Percentiles rank a stretch among this genome's conserved stretches.
Conservation (phyloP, 805 yeast species). For the Wickerhamomyces subpelliculosus region DNA sequence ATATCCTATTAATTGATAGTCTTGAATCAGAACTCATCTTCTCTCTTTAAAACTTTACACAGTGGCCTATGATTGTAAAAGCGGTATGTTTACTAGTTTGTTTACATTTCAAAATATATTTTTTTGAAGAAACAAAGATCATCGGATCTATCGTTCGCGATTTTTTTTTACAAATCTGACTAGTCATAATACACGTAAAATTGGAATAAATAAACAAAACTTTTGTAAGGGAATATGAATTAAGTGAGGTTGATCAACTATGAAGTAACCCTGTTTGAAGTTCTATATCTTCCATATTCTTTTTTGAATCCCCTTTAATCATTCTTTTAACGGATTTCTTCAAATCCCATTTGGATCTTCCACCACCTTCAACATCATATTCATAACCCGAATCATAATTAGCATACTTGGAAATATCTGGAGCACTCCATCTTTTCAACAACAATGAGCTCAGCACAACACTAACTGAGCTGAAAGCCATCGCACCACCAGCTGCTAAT, state of each 20-base stretch:
- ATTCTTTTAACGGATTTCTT: constrained; percentile 9
- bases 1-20: constrained; percentile 22
- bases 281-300: constrained; percentile 11
- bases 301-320: constrained; percentile 4
- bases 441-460: constrained; percentile 77
- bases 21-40: constrained; percentile 6
- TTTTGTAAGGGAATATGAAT: too few species aligned
- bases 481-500: constrained; percentile 81
- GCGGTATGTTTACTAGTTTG: constrained; percentile 3
- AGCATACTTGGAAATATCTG: constrained; percentile 6
- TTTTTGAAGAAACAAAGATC: background rate
- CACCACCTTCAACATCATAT: constrained; percentile 12
- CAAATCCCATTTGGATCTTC: constrained; percentile 10
- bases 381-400: constrained; percentile 3
- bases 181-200: too few species aligned
- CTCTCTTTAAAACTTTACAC: background rate
- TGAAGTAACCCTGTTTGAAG: constrained; percentile 12
- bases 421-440: constrained; percentile 58
- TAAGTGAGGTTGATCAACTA: too few species aligned
- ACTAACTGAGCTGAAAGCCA: constrained; percentile 89
- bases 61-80: too few species aligned
- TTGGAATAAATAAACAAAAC: too few species aligned
- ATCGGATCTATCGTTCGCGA: background rate
- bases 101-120: constrained; percentile 5
- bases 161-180: too few species aligned